These are phyloP conservation scores for Rhamnella rubrinervis DNA, from an alignment of 331 rosid species.

Conservation along the genomic window DNA sequence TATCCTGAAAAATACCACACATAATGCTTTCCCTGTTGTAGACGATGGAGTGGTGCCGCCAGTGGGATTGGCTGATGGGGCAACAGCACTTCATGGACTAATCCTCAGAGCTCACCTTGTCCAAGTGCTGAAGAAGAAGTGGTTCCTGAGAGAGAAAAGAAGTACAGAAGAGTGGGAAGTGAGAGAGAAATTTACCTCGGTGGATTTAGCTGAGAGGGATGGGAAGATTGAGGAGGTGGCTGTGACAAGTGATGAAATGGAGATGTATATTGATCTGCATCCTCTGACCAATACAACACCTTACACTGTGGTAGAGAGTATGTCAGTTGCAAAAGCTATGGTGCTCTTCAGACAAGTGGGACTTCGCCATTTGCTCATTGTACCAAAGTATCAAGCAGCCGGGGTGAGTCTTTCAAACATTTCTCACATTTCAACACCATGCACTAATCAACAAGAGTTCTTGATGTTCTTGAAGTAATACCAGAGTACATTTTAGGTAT, in stretches of 20 bases:
- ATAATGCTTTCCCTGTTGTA: slow-evolving; percentile 81
- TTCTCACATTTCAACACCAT: background rate
- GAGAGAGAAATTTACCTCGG: slow-evolving; percentile 70
- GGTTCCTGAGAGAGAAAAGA: slow-evolving; percentile 76
- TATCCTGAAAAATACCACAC: slow-evolving; percentile 71
- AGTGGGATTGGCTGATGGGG: slow-evolving; percentile 38
- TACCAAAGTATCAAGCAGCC: slow-evolving; percentile 66
- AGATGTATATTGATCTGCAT: slow-evolving; percentile 78
- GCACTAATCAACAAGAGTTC: slow-evolving; percentile 8
- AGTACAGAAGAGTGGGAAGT: slow-evolving; percentile 92
- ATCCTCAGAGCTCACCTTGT: slow-evolving; percentile 78
- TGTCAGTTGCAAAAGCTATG: slow-evolving; percentile 81
- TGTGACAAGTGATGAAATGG: slow-evolving; percentile 72
- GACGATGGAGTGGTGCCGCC: slow-evolving; percentile 51
- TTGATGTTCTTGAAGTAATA: background rate
- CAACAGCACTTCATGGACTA: slow-evolving; percentile 70
- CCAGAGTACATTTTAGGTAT: background rate
- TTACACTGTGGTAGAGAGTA: slow-evolving; percentile 61
- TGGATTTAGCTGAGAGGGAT: slow-evolving; percentile 77
- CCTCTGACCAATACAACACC: slow-evolving; percentile 88
- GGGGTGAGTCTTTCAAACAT: slow-evolving; percentile 56
- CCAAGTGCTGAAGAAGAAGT: slow-evolving; percentile 69
- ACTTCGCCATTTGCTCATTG: slow-evolving; percentile 81
- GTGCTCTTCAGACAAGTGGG: slow-evolving; percentile 79
- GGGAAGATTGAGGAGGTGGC: slow-evolving; percentile 69